Evolutionary conservation across 164 flowering plant genomes (phyloP).

Genomic region (Houttuynia cordata): DNA sequence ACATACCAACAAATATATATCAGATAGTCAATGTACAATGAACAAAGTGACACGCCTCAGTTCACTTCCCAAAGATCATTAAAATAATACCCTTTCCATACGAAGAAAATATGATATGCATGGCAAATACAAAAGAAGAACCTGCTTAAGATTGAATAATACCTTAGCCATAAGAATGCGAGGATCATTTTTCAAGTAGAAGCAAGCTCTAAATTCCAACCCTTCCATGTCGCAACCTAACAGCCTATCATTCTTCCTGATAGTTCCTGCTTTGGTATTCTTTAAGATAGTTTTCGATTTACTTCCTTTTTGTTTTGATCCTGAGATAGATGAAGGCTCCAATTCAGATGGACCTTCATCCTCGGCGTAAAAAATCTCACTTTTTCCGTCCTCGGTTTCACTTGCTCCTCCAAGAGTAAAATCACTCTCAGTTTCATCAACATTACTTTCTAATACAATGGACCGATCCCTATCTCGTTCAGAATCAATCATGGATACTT

Average conservation of each 20-base stretch:
- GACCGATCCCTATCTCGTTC: slow-evolving; percentile 21
- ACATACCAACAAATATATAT: too few relatives aligned
- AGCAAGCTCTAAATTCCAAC: slow-evolving; percentile 49
- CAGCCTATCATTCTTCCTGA: slow-evolving; percentile 32
- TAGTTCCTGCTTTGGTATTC: background rate
- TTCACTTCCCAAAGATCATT: too few relatives aligned
- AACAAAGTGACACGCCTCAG: too few relatives aligned
- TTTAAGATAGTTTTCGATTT: slow-evolving; percentile 8
- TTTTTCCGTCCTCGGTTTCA: slow-evolving; percentile 8
- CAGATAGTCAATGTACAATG: too few relatives aligned
- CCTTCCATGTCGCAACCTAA: slow-evolving; percentile 26
- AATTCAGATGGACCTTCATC: slow-evolving; percentile 19
- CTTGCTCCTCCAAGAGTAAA: slow-evolving; percentile 14
- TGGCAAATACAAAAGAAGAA: background rate
- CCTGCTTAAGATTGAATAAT: slow-evolving; percentile 2
- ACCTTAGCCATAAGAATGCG: slow-evolving; percentile 83
- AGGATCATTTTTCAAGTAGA: slow-evolving; percentile 50
- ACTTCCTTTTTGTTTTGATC: slow-evolving; percentile 13
- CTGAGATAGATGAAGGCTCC: slow-evolving; percentile 11
- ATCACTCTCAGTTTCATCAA: slow-evolving; percentile 19
- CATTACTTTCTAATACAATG: slow-evolving; percentile 23
- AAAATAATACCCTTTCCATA: background rate
- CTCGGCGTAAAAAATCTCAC: slow-evolving; percentile 17
- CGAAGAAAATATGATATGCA: too few relatives aligned
- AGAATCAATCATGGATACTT: slow-evolving; percentile 24